Percentiles rank a stretch among this genome's conserved stretches.
Evolutionary conservation across 164 flowering plant species (phyloP).

Genomic region (Litsea cubeba): DNA sequence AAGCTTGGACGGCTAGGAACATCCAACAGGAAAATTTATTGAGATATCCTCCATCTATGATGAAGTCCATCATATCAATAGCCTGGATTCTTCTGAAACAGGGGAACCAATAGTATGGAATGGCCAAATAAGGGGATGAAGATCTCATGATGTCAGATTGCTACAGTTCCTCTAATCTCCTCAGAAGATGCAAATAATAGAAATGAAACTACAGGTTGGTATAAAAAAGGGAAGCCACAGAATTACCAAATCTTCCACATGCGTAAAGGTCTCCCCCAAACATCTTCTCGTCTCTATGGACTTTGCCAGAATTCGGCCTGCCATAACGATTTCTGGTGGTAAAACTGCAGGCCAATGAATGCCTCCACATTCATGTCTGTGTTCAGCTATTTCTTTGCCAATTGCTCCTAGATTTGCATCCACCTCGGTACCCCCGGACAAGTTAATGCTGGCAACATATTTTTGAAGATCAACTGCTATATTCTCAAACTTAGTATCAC

Average conservation of each 20-base stretch:
- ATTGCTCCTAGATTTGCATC: conserved; percentile 7
- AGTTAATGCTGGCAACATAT: conserved; percentile 28
- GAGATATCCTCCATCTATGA: neutral
- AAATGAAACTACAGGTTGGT: neutral
- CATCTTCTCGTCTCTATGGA: conserved; percentile 29
- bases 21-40: neutral
- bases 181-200: neutral
- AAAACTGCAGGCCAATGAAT: conserved; percentile 71
- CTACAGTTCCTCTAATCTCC: too few relatives aligned
- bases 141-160: too few relatives aligned
- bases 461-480: conserved; percentile 34
- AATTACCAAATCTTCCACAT: conserved; percentile 40
- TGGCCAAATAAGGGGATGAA: neutral
- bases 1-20: neutral
- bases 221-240: conserved; percentile 1
- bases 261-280: conserved; percentile 12
- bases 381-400: conserved; percentile 40
- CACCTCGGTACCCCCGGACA: conserved; percentile 10
- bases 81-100: neutral
- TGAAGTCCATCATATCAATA: neutral
- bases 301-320: conserved; percentile 65
- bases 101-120: neutral
- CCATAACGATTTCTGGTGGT: conserved; percentile 71
- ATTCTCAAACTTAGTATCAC: conserved; percentile 8
- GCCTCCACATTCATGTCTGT: conserved; percentile 80